Evolutionary conservation across 2,329 filamentous ascomycete species (phyloP).

Genomic region (Neurospora sp.): DNA sequence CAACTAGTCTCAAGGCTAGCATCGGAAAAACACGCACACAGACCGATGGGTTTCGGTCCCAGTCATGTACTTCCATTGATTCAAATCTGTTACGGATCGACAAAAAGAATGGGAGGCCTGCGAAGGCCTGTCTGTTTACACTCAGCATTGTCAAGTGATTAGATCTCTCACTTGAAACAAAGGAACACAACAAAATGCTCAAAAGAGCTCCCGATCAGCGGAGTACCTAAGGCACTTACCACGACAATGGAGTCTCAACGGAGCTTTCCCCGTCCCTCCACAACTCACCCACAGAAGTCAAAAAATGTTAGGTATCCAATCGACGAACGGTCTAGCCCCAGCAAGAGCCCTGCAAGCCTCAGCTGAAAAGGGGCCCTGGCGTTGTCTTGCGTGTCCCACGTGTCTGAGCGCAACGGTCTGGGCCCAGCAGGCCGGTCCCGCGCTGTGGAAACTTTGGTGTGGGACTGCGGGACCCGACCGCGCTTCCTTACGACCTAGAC

Average conservation of each 20-base stretch:
- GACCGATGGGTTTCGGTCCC: too few relatives aligned
- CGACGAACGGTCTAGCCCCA: too few relatives aligned
- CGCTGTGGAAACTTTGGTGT: too few relatives aligned
- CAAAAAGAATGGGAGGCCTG: not conserved
- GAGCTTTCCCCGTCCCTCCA: not conserved
- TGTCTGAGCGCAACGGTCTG: too few relatives aligned
- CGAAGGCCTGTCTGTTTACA: not conserved
- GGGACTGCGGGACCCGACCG: too few relatives aligned
- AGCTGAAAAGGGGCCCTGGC: too few relatives aligned
- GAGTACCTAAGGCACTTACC: not conserved
- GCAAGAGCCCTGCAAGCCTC: too few relatives aligned
- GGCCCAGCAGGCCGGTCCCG: too few relatives aligned
- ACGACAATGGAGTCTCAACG: not conserved
- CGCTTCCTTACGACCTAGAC: too few relatives aligned
- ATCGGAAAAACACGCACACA: not conserved
- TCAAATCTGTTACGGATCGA: not conserved
- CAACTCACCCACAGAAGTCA: not conserved
- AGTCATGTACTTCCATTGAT: not conserved
- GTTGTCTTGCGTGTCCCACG: too few relatives aligned
- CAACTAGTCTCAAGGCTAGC: not conserved
- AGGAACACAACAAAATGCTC: not conserved
- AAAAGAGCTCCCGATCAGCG: not conserved
- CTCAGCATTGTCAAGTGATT: not conserved
- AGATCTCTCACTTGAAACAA: not conserved
- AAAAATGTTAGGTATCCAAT: too few relatives aligned